A percentile compares a stretch with the other conserved stretches of the same genome.
Conservation (phyloP, 2,329 filamentous ascomycete genomes). For the Diplodia seriata region DNA sequence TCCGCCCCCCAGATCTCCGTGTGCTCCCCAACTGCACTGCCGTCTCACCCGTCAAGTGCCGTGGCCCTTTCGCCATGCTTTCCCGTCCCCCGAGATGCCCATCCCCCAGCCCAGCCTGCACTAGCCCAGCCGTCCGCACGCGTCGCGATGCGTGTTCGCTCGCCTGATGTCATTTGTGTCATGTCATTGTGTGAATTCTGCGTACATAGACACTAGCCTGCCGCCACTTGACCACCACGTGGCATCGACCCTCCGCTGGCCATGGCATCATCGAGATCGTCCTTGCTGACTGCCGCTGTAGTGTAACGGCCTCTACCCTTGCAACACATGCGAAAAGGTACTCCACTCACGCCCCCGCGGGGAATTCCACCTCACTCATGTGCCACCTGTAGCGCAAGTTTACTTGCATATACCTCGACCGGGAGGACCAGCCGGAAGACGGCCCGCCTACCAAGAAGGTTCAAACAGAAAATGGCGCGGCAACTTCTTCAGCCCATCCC, state of each 20-base stretch:
- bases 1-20: constrained; percentile 8
- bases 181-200: constrained; percentile 10
- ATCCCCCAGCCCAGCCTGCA: not conserved
- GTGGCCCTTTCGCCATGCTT: not conserved
- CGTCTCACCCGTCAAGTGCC: constrained; percentile 13
- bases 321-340: constrained; percentile 65
- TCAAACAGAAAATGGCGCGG: constrained; percentile 36
- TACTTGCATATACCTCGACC: constrained; percentile 48
- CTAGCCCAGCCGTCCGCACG: not conserved
- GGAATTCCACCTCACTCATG: constrained; percentile 21
- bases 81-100: not conserved
- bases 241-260: constrained; percentile 11
- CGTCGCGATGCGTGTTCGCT: not conserved
- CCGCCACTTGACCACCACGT: not conserved
- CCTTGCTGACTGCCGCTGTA: constrained; percentile 40
- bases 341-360: constrained; percentile 38
- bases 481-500: not conserved
- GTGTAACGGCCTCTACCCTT: constrained; percentile 67
- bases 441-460: constrained; percentile 49
- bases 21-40: not conserved
- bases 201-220: constrained; percentile 5
- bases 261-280: not conserved
- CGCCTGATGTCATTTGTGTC: constrained; percentile 7
- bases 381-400: constrained; percentile 45
- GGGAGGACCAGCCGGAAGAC: constrained; percentile 47